Percentiles rank a stretch among this genome's conserved stretches.
Evolutionary conservation across 495 filamentous ascomycete species (phyloP).

Genomic region (Penicillium daleae): DNA sequence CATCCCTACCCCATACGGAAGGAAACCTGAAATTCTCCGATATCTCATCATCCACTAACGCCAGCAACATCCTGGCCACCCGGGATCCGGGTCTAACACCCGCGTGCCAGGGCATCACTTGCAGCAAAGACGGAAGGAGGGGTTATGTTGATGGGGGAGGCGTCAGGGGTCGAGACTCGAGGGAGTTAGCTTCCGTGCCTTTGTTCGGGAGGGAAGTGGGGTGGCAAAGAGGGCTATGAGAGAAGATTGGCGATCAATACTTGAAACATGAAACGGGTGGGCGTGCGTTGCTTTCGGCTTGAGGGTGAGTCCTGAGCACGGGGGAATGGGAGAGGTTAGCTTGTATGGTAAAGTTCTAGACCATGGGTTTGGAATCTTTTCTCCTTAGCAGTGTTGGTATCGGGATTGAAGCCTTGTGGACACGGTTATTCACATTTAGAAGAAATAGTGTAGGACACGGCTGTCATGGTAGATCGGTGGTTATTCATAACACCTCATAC

Average conservation of each 20-base stretch:
- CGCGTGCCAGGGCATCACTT: neutral
- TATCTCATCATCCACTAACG: neutral
- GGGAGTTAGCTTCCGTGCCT: constrained; percentile 2
- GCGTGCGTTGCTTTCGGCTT: neutral
- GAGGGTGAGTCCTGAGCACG: neutral
- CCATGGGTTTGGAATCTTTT: neutral
- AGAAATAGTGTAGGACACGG: neutral
- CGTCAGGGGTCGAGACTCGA: neutral
- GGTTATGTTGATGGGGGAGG: neutral
- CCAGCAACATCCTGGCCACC: neutral
- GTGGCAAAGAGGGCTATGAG: neutral
- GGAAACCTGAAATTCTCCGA: constrained; percentile 16
- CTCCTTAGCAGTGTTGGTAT: neutral
- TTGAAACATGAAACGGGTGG: neutral
- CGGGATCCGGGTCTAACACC: neutral
- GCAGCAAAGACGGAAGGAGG: neutral
- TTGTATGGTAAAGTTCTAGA: constrained; percentile 3
- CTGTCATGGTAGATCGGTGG: too few relatives aligned
- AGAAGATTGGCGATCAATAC: neutral
- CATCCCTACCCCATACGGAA: constrained; percentile 20
- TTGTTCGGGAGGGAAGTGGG: constrained; percentile 9
- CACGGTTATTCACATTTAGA: neutral
- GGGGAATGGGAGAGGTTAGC: neutral
- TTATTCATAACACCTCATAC: too few relatives aligned
- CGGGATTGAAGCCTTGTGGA: neutral